Base-by-base conservation (phyloP, 495 filamentous ascomycete species). In the Cetradonia linearis region DNA sequence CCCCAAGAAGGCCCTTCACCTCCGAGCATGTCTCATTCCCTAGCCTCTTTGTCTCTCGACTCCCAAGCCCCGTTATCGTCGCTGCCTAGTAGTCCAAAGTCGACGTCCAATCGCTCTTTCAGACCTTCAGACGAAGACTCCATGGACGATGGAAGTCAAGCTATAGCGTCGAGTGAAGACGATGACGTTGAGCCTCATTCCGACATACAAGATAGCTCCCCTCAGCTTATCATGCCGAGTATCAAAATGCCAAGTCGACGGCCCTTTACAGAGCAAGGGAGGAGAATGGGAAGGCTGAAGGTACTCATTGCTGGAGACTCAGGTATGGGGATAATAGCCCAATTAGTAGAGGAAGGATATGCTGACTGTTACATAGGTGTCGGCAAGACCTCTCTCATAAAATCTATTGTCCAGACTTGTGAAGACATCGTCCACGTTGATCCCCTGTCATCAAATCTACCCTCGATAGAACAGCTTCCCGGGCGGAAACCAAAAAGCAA, bases 391-490 rank as follows among this genome's bases (percentile, higher is more conserved):
- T 90, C 88, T 28, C 76, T 96, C 55, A 89, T 97, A 63, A 91
- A 91, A 69, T 89, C 89, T 0, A 91, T 99, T 57, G 88, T 95
- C 14, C 93, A 96, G 68, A 81, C 75, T n/a, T 96, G 92, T 69
- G 88, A 95, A 67, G 89, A 96, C 69, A 95, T 99, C 61, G 93
- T 97, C 2, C 93, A 98, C 70, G 87, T 96, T 55, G 93, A 98
- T 69, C 83, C 89, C 0, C 75, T 94, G 36, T 73, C 81, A 7
- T 71, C 81, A 13, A 73, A 67, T 55, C 70, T 60, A 38, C 62
- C 63, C 42, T 72, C 65, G 28, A 60, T 58, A 31, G 64, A 64
- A 53, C 65, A 68, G 18, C 60, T 69, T 5, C 49, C 66, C 23
- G 65, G 70, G 14, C 49, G 56, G 34, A 74, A 70, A 34, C 10